Conservation (phyloP, 2,329 filamentous ascomycete species). For the Alternaria panax region DNA sequence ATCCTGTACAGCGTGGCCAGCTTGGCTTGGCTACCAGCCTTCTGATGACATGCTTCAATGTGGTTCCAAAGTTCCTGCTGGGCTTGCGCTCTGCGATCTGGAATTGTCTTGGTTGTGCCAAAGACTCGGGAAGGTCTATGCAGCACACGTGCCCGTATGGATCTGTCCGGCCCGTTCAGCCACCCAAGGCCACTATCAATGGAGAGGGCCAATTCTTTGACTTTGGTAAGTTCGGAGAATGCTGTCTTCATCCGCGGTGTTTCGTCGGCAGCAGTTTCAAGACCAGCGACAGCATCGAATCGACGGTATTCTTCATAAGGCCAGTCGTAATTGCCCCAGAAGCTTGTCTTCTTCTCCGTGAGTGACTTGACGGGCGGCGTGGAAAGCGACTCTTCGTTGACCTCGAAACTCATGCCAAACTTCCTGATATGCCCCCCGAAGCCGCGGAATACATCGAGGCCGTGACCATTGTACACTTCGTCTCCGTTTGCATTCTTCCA, state of each 20-base stretch:
- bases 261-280: slow-evolving; percentile 71
- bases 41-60: slow-evolving; percentile 32
- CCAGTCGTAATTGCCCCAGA: slow-evolving; percentile 73
- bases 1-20: slow-evolving; percentile 40
- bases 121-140: slow-evolving; percentile 57
- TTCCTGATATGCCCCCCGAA: slow-evolving; percentile 67
- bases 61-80: slow-evolving; percentile 48
- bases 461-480: slow-evolving; percentile 62
- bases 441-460: slow-evolving; percentile 67
- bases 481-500: slow-evolving; percentile 55
- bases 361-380: slow-evolving; percentile 64
- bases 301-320: slow-evolving; percentile 66
- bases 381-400: slow-evolving; percentile 62
- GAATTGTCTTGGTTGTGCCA: slow-evolving; percentile 49
- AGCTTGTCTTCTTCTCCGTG: slow-evolving; percentile 63
- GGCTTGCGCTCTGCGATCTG: slow-evolving; percentile 49
- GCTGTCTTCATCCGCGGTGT: slow-evolving; percentile 67
- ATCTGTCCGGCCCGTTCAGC: slow-evolving; percentile 68
- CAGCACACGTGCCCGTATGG: slow-evolving; percentile 57
- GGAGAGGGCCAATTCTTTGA: slow-evolving; percentile 70
- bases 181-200: slow-evolving; percentile 73
- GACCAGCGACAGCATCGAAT: slow-evolving; percentile 64
- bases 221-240: slow-evolving; percentile 62
- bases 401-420: slow-evolving; percentile 73
- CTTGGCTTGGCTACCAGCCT: slow-evolving; percentile 32